phyloP scores from a whole-genome alignment of 2,329 filamentous ascomycete genomes.

The Domatiomyces catenatus region DNA sequence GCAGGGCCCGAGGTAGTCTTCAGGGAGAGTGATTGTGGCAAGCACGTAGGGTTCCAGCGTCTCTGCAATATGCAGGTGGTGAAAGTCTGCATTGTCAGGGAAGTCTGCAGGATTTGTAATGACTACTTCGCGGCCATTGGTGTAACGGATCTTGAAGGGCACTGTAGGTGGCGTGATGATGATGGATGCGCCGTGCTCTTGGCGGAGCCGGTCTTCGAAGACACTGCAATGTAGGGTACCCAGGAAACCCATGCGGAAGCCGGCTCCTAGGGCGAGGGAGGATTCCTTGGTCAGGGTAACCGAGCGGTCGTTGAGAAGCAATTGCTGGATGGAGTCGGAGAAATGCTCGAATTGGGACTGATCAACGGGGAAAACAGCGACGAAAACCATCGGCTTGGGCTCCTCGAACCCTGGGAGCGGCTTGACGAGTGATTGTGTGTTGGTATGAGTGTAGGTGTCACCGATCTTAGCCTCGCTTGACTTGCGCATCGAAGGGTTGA shows the following conservation, averaged over 20 bases:
- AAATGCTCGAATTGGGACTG: slow-evolving; percentile 73
- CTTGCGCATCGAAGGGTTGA: slow-evolving; percentile 96
- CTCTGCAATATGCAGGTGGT: slow-evolving; percentile 41
- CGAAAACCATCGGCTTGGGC: slow-evolving; percentile 97
- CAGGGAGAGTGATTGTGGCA: slow-evolving; percentile 76
- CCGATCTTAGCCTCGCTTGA: slow-evolving; percentile 92
- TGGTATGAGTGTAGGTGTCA: slow-evolving; percentile 79
- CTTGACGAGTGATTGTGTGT: slow-evolving; percentile 59
- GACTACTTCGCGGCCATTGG: slow-evolving; percentile 59
- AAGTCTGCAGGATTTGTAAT: slow-evolving; percentile 81
- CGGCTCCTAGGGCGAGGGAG: slow-evolving; percentile 81
- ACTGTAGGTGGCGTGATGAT: slow-evolving; percentile 96
- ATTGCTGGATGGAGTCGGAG: slow-evolving; percentile 85
- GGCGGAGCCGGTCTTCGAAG: slow-evolving; percentile 84
- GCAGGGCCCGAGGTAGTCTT: slow-evolving; percentile 84
- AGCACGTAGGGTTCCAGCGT: slow-evolving; percentile 61
- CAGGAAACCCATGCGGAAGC: slow-evolving; percentile 85
- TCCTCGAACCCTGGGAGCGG: slow-evolving; percentile 88
- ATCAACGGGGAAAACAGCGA: slow-evolving; percentile 88
- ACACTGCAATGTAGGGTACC: slow-evolving; percentile 98
- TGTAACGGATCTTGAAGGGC: slow-evolving; percentile 71
- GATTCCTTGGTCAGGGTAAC: slow-evolving; percentile 89
- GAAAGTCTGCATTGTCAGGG: slow-evolving; percentile 49
- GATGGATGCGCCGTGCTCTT: slow-evolving; percentile 86
- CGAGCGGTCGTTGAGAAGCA: slow-evolving; percentile 87